Conservation (phyloP, 306 rosid genomes). For the Mimosa pudica region DNA sequence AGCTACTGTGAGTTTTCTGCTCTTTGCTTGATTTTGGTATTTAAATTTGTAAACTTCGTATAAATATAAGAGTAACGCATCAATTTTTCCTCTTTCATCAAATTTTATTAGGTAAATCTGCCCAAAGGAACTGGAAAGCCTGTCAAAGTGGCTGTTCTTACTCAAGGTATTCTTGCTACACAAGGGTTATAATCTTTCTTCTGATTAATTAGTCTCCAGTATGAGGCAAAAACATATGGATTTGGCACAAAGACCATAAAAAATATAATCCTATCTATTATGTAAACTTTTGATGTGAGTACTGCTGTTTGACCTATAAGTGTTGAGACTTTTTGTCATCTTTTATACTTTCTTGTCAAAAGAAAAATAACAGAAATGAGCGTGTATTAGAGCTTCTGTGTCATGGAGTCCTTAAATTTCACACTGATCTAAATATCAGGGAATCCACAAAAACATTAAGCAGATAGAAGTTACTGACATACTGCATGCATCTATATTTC, state of each 20-base stretch:
- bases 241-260: background rate
- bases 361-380: background rate
- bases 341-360: background rate
- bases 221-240: background rate
- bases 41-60: conserved; percentile 22
- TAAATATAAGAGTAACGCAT: background rate
- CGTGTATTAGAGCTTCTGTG: background rate
- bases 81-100: conserved; percentile 10
- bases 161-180: conserved; percentile 71
- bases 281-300: background rate
- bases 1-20: conserved; percentile 77
- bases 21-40: conserved; percentile 26
- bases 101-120: conserved; percentile 67
- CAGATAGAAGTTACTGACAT: background rate
- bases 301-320: background rate
- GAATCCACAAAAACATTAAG: background rate
- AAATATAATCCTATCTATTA: background rate
- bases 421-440: background rate
- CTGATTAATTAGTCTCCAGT: conserved; percentile 6
- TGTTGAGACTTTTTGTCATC: background rate
- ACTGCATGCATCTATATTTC: background rate
- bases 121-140: conserved; percentile 96
- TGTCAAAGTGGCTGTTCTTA: conserved; percentile 89
- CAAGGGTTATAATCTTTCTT: conserved; percentile 17
- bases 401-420: background rate